These are phyloP conservation scores for Suhomyces chickasaworum DNA, from an alignment of 1,139 yeast genomes.

Conservation along the genomic window DNA sequence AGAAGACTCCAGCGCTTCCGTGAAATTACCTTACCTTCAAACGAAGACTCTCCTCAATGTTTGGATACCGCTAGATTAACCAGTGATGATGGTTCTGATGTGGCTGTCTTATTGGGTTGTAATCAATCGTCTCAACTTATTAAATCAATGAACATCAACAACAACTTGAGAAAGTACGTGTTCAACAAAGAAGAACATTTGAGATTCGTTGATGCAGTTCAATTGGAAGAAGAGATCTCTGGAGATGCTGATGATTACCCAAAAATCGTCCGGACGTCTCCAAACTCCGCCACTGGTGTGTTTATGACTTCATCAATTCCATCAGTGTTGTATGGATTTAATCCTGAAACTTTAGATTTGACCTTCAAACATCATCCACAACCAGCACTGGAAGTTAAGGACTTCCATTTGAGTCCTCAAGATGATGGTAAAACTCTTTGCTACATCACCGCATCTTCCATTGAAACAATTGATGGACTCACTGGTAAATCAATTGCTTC, in stretches of 20 bases:
- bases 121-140: slow-evolving; percentile 62
- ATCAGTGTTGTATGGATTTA: slow-evolving; percentile 57
- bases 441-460: slow-evolving; percentile 55
- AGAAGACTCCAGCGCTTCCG: slow-evolving; percentile 61
- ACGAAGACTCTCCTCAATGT: slow-evolving; percentile 77
- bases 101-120: slow-evolving; percentile 67
- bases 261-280: slow-evolving; percentile 54
- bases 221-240: slow-evolving; percentile 41
- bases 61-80: slow-evolving; percentile 49
- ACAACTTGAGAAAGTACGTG: slow-evolving; percentile 68
- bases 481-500: slow-evolving; percentile 44
- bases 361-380: slow-evolving; percentile 36
- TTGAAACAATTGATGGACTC: slow-evolving; percentile 55
- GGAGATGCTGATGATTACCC: slow-evolving; percentile 56
- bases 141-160: slow-evolving; percentile 64
- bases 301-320: slow-evolving; percentile 66
- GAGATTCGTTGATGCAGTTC: slow-evolving; percentile 61
- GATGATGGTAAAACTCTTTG: slow-evolving; percentile 55
- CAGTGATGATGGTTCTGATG: slow-evolving; percentile 35
- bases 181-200: slow-evolving; percentile 61
- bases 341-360: slow-evolving; percentile 54
- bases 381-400: slow-evolving; percentile 41
- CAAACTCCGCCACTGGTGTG: slow-evolving; percentile 58
- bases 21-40: slow-evolving; percentile 60
- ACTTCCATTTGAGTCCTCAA: slow-evolving; percentile 31